Conservation (phyloP, 805 yeast species). For the Schwanniomyces occidentalis region DNA sequence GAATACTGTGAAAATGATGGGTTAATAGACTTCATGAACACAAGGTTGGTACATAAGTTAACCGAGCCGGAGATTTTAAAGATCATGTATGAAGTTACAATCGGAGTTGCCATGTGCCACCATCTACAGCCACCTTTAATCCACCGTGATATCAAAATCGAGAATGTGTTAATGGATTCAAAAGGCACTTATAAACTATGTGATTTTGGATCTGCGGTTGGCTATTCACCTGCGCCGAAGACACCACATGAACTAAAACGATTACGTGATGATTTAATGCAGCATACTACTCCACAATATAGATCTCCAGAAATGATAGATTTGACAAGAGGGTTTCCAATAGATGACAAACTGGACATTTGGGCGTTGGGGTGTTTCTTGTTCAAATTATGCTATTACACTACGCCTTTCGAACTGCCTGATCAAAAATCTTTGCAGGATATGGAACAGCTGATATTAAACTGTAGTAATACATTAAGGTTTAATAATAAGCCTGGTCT, state of each 20-base stretch:
- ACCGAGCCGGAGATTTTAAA: conserved; percentile 66
- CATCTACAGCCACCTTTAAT: conserved; percentile 67
- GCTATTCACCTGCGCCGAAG: conserved; percentile 61
- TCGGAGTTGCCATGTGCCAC: conserved; percentile 80
- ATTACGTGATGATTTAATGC: conserved; percentile 68
- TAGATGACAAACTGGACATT: conserved; percentile 79
- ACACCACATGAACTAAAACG: conserved; percentile 58
- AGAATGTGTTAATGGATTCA: conserved; percentile 67
- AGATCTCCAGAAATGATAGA: conserved; percentile 86
- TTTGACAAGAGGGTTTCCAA: conserved; percentile 62
- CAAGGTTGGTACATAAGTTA: conserved; percentile 63
- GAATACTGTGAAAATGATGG: conserved; percentile 78
- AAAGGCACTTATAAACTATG: conserved; percentile 65
- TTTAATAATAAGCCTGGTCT: conserved; percentile 48
- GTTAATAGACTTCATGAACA: conserved; percentile 76
- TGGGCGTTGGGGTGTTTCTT: conserved; percentile 85
- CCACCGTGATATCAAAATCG: conserved; percentile 82
- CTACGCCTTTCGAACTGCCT: conserved; percentile 74
- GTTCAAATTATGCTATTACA: conserved; percentile 76
- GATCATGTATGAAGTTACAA: conserved; percentile 68
- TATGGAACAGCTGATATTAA: conserved; percentile 60
- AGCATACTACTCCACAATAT: conserved; percentile 83
- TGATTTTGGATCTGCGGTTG: conserved; percentile 81
- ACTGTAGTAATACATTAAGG: conserved; percentile 49
- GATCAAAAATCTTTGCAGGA: conserved; percentile 36